Percentiles rank a stretch among this genome's conserved stretches.
phyloP scores from a whole-genome alignment of 495 filamentous ascomycete species.

The Neurospora africana region DNA sequence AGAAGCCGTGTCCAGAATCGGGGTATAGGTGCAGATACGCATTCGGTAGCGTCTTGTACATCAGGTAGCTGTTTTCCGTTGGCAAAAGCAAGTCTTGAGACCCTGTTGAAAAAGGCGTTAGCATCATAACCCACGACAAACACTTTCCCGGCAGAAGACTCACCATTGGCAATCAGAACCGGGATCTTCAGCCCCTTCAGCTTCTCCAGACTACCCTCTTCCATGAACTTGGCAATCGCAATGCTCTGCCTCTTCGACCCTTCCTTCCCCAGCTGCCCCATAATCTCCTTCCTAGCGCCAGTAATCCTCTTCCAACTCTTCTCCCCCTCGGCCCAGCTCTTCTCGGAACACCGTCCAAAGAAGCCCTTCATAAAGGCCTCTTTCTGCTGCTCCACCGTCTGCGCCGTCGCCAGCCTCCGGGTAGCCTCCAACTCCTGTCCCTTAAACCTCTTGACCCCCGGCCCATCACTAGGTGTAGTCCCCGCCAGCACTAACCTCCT shows the following conservation, averaged over 20 bases:
- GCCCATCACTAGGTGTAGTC: slow-evolving; percentile 11
- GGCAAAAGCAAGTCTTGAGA: slow-evolving; percentile 19
- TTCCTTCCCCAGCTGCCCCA: slow-evolving; percentile 13
- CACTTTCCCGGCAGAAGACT: not conserved
- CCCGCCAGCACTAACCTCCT: slow-evolving; percentile 18
- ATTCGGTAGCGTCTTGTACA: slow-evolving; percentile 8
- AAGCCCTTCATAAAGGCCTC: slow-evolving; percentile 7
- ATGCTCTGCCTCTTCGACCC: slow-evolving; percentile 12
- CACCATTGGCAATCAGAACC: slow-evolving; percentile 25
- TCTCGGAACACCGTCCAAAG: slow-evolving; percentile 7
- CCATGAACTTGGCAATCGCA: slow-evolving; percentile 13
- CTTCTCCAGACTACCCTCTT: slow-evolving; percentile 16
- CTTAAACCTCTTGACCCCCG: slow-evolving; percentile 2
- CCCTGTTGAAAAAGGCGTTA: not conserved
- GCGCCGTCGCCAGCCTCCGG: slow-evolving; percentile 1
- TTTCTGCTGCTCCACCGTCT: slow-evolving; percentile 7
- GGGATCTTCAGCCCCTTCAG: slow-evolving; percentile 21
- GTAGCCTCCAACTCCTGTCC: slow-evolving; percentile 4
- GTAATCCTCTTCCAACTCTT: slow-evolving; percentile 18
- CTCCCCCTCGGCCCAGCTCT: slow-evolving; percentile 10
- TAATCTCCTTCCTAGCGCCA: not conserved
- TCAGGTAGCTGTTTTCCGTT: slow-evolving; percentile 11
- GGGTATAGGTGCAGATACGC: slow-evolving; percentile 18
- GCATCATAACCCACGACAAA: not conserved
- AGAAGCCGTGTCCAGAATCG: slow-evolving; percentile 18